These are phyloP conservation scores for Ophiostoma perfectum DNA, from an alignment of 2,329 filamentous ascomycete species.

Conservation along the genomic window DNA sequence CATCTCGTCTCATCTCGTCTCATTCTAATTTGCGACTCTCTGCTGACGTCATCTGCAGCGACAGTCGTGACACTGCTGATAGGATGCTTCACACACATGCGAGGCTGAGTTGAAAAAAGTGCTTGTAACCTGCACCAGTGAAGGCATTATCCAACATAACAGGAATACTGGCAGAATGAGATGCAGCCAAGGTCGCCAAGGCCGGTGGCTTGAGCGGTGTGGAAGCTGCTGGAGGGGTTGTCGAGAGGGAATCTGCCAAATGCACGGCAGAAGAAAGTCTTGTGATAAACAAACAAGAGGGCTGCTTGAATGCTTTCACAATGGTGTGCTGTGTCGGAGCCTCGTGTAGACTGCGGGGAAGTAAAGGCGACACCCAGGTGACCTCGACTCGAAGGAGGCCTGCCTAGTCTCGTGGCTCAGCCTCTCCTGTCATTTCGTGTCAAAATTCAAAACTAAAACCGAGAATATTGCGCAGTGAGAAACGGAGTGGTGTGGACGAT, in stretches of 20 bases:
- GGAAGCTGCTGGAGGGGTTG: background rate
- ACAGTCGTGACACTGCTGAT: background rate
- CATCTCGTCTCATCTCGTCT: background rate
- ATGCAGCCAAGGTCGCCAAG: slow-evolving; percentile 14
- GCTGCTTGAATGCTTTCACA: background rate
- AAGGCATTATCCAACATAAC: too few species aligned
- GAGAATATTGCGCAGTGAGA: background rate
- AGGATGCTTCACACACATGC: background rate
- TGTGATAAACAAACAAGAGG: too few species aligned
- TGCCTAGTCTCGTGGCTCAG: background rate
- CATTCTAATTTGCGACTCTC: background rate
- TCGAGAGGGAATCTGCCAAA: too few species aligned
- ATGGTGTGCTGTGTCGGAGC: background rate
- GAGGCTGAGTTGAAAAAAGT: background rate
- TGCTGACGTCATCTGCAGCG: background rate
- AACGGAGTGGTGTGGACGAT: background rate
- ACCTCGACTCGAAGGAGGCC: background rate
- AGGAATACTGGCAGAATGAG: background rate
- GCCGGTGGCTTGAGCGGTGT: background rate
- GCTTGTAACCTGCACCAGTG: too few species aligned
- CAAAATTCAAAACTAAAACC: background rate
- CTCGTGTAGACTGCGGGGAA: slow-evolving; percentile 2
- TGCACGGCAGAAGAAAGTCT: too few species aligned
- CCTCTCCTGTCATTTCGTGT: background rate
- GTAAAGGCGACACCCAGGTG: background rate